Conservation (phyloP, 257 asterid genomes). For the Plantago ovata region DNA sequence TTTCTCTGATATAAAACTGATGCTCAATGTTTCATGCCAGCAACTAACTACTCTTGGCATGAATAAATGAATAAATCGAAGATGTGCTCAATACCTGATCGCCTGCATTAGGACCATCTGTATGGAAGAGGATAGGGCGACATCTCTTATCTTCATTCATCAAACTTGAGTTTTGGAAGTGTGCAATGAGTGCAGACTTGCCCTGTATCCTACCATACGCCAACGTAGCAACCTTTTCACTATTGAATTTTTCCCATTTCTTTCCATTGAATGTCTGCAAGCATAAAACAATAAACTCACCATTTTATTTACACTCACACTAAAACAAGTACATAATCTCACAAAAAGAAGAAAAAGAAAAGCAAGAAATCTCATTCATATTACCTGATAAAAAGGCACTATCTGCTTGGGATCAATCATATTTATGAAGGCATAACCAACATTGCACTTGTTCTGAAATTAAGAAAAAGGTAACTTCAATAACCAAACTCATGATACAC, state of each 20-base stretch:
- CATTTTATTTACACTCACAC: constrained; percentile 10
- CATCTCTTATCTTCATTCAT: constrained; percentile 99
- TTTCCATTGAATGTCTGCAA: constrained; percentile 89
- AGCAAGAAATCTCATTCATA: neutral
- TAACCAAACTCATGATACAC: constrained; percentile 16
- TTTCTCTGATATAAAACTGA: neutral
- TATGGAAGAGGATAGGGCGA: constrained; percentile 94
- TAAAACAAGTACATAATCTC: constrained; percentile 4
- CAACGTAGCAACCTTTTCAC: constrained; percentile 96
- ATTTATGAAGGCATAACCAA: constrained; percentile 97
- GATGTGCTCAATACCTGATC: constrained; percentile 67
- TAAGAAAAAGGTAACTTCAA: constrained; percentile 17
- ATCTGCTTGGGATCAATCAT: constrained; percentile 88
- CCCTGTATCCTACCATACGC: constrained; percentile 99
- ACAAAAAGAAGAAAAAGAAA: neutral
- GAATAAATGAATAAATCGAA: neutral
- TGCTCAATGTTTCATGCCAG: neutral
- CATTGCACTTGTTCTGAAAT: constrained; percentile 98
- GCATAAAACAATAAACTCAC: neutral
- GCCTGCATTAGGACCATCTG: constrained; percentile 99
- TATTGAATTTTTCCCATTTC: constrained; percentile 98
- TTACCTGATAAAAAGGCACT: constrained; percentile 82
- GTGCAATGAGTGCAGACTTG: constrained; percentile 90
- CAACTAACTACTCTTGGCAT: too few species aligned
- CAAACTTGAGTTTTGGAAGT: constrained; percentile 98